Percentiles rank a stretch among this genome's conserved stretches.
These are phyloP conservation scores for Metschnikowia arizonensis DNA, from an alignment of 805 yeast genomes.

Conservation along the genomic window DNA sequence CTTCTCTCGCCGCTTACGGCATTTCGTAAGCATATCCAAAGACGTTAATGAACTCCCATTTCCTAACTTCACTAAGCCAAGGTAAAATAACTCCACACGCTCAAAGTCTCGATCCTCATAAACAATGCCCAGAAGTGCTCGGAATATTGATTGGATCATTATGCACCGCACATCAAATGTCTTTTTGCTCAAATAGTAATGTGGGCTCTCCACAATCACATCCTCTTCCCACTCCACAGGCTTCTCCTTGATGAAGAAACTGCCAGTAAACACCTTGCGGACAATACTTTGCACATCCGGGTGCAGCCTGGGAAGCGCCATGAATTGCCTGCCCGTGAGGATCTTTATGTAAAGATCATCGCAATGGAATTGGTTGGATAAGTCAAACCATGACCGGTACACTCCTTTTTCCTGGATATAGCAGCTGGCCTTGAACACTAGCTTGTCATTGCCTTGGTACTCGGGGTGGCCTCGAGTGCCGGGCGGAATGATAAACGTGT, in stretches of 20 bases:
- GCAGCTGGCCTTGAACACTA: constrained; percentile 12
- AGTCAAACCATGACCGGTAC: constrained; percentile 18
- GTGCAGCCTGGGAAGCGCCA: constrained; percentile 20
- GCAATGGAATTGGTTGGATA: constrained; percentile 14
- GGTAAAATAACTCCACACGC: constrained; percentile 27
- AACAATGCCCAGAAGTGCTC: constrained; percentile 21
- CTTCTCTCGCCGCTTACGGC: constrained; percentile 8
- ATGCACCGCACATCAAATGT: constrained; percentile 30
- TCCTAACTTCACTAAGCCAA: constrained; percentile 30
- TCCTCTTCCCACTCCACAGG: constrained; percentile 8
- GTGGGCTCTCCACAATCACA: constrained; percentile 24
- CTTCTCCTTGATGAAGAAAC: constrained; percentile 25
- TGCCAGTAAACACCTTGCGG: constrained; percentile 18
- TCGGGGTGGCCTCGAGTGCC: constrained; percentile 30
- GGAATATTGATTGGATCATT: constrained; percentile 31
- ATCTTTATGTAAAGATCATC: constrained; percentile 13
- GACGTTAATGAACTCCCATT: constrained; percentile 31
- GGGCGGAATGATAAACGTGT: constrained; percentile 24
- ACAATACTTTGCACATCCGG: constrained; percentile 26
- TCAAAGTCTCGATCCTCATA: constrained; percentile 26
- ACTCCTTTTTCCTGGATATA: constrained; percentile 4
- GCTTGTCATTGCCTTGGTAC: constrained; percentile 11
- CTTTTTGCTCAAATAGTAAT: constrained; percentile 23
- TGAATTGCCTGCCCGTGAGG: constrained; percentile 11
- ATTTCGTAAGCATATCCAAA: constrained; percentile 15